Base-by-base conservation (phyloP, 768 basidiomycete genomes). In the Psilocybe cyanescens region DNA sequence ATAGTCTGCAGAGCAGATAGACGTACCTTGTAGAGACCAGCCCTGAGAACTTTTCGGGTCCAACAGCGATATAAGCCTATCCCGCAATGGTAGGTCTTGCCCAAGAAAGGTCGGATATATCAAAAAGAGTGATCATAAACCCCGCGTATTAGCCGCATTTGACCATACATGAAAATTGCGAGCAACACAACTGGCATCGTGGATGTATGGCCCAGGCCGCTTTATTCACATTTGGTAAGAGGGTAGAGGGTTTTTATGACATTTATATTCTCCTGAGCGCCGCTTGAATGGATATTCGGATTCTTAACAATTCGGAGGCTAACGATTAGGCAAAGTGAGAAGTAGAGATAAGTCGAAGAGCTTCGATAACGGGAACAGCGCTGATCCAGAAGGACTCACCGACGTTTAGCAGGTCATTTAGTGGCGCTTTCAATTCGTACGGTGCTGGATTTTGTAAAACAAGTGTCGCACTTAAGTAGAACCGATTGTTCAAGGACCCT, bases 11-110 rank as follows among this genome's bases (percentile, higher is more conserved):
- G 35, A 48, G 29, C 31, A 52, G 52, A 41, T 28, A 31, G 56
- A 65, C 63, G 60, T 55, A 65, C 63, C 63, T 61, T 47, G 58
- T 57, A 50, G 51, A 59, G 59, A 64, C 52, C 63, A 49, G 60
- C 63, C 60, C 59, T 60, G 59, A 45, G 49, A 55, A 28, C 55
- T 52, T 64, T 57, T 28, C 57, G 55, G 50, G 37, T 30, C 45
- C 33, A 58, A 49, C 46, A 45, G 52, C 49, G 39, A 37, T n/a
- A 41, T 33, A 33, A 35, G 39, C 28, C 24, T 55, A 16, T 39
- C 58, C 59, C 35, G 46, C 31, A 50, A 60, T 45, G 51, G 63
- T 16, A 60, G 52, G 30, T 57, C 37, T 12, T 49, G 12, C 41
- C 59, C 59, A 31, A 45, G 56, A 19, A 57, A 44, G 31, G 54